Conservation (phyloP, 1,139 yeast species). For the Pichiaceae sp. region DNA sequence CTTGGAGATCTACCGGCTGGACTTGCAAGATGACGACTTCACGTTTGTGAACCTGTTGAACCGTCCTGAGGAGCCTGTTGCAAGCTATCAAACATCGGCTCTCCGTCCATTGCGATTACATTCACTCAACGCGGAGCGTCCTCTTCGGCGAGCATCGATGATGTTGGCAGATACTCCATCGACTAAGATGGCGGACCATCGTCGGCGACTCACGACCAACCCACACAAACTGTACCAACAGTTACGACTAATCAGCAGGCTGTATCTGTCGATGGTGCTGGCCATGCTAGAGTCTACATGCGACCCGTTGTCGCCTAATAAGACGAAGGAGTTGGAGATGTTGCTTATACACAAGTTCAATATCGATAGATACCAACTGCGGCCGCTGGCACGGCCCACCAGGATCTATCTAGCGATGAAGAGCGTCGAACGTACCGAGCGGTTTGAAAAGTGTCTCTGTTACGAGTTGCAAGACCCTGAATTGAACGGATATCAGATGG, state of each 20-base stretch:
- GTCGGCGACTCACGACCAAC: conserved; percentile 7
- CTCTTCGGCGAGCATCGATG: conserved; percentile 6
- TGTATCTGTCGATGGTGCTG: conserved; percentile 13
- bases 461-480: conserved; percentile 4
- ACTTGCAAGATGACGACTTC: conserved; percentile 12
- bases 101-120: conserved; percentile 15
- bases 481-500: conserved; percentile 1
- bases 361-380: conserved; percentile 2
- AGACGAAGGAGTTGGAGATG: neutral
- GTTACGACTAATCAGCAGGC: conserved; percentile 11
- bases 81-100: neutral
- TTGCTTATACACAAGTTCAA: conserved; percentile 11
- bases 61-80: conserved; percentile 4
- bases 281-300: conserved; percentile 10
- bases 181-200: neutral
- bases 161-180: conserved; percentile 1
- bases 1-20: conserved; percentile 18
- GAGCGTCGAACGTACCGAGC: conserved; percentile 5
- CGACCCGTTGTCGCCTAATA: conserved; percentile 2
- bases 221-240: conserved; percentile 9
- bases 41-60: conserved; percentile 13
- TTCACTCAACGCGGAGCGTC: conserved; percentile 6
- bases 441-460: conserved; percentile 5
- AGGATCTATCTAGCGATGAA: conserved; percentile 11
- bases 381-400: conserved; percentile 8